These are phyloP conservation scores for Aulographum hederae DNA, from an alignment of 2,329 filamentous ascomycete species.

Conservation along the genomic window DNA sequence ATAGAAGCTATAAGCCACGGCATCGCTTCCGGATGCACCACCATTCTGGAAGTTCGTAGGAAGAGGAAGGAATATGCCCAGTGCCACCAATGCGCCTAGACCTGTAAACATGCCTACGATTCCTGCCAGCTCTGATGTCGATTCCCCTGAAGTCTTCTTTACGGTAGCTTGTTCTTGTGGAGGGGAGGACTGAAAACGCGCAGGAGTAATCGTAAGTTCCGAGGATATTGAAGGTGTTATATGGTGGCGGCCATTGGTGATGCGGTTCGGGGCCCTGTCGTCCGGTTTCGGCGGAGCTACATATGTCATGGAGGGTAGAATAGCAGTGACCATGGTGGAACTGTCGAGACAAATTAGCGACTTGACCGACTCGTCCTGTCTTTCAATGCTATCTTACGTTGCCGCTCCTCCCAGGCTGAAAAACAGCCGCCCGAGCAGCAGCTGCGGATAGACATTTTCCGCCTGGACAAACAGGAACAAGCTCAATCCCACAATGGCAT, in stretches of 20 bases:
- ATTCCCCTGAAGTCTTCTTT: conserved; percentile 14
- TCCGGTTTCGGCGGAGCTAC: not conserved
- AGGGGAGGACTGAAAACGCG: conserved; percentile 18
- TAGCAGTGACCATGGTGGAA: conserved; percentile 91
- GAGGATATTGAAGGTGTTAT: conserved; percentile 52
- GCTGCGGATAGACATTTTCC: conserved; percentile 69
- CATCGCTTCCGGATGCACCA: conserved; percentile 53
- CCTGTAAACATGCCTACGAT: conserved; percentile 87
- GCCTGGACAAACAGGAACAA: conserved; percentile 73
- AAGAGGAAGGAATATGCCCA: conserved; percentile 68
- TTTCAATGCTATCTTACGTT: conserved; percentile 29
- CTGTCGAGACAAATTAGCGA: too few species aligned
- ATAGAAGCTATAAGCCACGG: conserved; percentile 75
- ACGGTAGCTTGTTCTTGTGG: conserved; percentile 2
- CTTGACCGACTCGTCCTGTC: not conserved
- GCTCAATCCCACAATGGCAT: conserved; percentile 60
- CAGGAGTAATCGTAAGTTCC: conserved; percentile 56
- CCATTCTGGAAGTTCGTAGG: conserved; percentile 61
- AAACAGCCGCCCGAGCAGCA: conserved; percentile 65
- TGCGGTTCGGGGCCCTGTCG: conserved; percentile 5
- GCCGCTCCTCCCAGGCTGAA: conserved; percentile 91
- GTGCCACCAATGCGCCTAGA: conserved; percentile 71
- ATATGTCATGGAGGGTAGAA: conserved; percentile 52
- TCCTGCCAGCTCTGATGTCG: conserved; percentile 55
- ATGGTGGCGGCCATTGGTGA: conserved; percentile 31